Percentiles rank a stretch among this genome's conserved stretches.
phyloP scores from a whole-genome alignment of 1,284 basidiomycete species.

The Tilletia caries region DNA sequence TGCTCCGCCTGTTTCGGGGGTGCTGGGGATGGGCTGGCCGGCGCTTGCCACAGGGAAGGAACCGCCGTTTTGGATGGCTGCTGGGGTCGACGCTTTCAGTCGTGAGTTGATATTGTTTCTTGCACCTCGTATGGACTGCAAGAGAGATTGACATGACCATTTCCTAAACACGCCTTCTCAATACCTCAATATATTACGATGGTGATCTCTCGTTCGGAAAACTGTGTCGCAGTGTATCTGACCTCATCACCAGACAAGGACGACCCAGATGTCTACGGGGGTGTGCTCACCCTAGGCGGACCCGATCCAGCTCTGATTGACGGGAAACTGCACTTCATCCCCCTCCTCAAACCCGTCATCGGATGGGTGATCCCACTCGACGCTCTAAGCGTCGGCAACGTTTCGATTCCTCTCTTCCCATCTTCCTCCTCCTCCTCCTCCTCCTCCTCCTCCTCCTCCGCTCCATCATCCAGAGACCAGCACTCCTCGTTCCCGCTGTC shows the following conservation, averaged over 20 bases:
- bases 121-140: too few relatives aligned
- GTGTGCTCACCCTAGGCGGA: background rate
- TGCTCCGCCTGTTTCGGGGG: constrained; percentile 53
- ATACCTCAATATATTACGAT: too few relatives aligned
- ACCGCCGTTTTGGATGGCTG: constrained; percentile 68
- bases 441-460: background rate
- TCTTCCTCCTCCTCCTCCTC: background rate
- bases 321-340: background rate
- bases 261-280: background rate
- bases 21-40: constrained; percentile 56
- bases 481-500: background rate
- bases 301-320: background rate
- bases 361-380: constrained; percentile 58
- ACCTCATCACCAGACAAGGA: background rate
- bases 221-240: background rate
- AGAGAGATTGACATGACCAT: too few relatives aligned
- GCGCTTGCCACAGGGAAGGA: constrained; percentile 55
- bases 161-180: too few relatives aligned
- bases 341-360: background rate
- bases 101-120: background rate
- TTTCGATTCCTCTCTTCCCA: constrained; percentile 32
- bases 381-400: constrained; percentile 54
- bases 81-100: constrained; percentile 38
- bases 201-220: too few relatives aligned
- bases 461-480: background rate